Evolutionary conservation across 148 eudicot species (phyloP), one percentile per base, ranked within the genome.

Genomic region (Spergularia marina): DNA sequence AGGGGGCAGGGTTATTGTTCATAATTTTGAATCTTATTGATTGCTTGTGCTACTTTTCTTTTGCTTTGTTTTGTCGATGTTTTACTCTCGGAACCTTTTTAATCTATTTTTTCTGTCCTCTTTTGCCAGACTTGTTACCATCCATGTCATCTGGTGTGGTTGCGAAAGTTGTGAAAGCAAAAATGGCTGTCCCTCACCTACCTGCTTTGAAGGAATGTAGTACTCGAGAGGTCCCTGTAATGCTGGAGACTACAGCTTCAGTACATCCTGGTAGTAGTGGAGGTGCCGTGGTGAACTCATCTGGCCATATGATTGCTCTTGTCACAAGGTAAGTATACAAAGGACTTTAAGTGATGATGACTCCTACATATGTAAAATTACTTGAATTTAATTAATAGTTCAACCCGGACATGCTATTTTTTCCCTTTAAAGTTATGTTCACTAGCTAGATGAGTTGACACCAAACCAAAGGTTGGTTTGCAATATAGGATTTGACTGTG

Each of bases 181-280:
- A 76, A 67, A 68, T 74, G 77, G 69, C 60, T 68, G 74, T 69
- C 49, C 60, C 65, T 49, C 53, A 76, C 64, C 69, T 61, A 68
- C 74, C 82, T 44, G 30, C 69, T 74, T 54, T 30, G 62, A 71
- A 51, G 15, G 53, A 41, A 40, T 59, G 65, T 68, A 68, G 65
- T 53, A 61, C 65, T 14, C 81, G 72, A 74, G 76, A 67, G 30
- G 60, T 88, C 78, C 97, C 99, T 10, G 97, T 86, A 53, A 92
- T 95, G 99, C 84, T 95, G 54, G 94, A 92, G 88, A 95, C 99
- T 72, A 92, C 99, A 55, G 99, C 99, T 34, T 90, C 99, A 76
- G 99, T 95, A 49, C 94, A 95, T 84, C 97, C 99, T 71, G 99
- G 99, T 81, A 89, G 91, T 67, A 95, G 99, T 81, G 99, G 99